These are phyloP conservation scores for Penicillium paradoxum DNA, from an alignment of 495 filamentous ascomycete genomes.

Conservation along the genomic window DNA sequence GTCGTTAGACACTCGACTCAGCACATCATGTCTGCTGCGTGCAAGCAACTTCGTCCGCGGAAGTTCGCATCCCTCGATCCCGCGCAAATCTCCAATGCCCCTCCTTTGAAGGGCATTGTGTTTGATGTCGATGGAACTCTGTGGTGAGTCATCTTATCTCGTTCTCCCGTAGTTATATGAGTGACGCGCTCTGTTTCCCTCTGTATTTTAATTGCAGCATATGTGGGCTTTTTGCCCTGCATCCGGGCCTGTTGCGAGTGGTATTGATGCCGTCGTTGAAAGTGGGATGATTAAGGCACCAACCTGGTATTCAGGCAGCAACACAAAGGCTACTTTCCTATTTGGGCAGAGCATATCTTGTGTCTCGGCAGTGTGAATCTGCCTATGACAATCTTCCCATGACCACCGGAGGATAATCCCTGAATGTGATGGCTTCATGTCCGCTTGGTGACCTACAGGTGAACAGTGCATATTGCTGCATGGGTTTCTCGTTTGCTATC, in stretches of 20 bases:
- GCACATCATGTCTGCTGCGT: constrained; percentile 28
- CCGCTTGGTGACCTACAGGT: too few species aligned
- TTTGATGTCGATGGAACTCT: constrained; percentile 96
- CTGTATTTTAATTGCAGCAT: not conserved
- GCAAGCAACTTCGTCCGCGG: constrained; percentile 33
- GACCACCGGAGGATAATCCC: too few species aligned
- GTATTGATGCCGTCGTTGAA: not conserved
- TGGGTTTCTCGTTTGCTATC: too few species aligned
- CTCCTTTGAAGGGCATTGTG: constrained; percentile 71
- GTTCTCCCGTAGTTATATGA: not conserved
- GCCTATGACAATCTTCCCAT: not conserved
- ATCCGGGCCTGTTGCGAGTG: not conserved
- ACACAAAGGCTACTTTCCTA: not conserved
- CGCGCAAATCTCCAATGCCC: constrained; percentile 31
- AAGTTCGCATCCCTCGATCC: constrained; percentile 54
- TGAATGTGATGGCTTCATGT: too few species aligned
- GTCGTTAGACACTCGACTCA: not conserved
- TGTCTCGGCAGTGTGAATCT: not conserved
- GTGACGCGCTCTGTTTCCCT: not conserved
- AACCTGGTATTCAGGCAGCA: not conserved
- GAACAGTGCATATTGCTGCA: too few species aligned
- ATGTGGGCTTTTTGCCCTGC: not conserved
- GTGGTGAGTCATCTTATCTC: constrained; percentile 55
- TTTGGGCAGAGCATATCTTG: not conserved
- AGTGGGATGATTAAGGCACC: constrained; percentile 1